Base-by-base conservation (phyloP, 495 filamentous ascomycete species). In the Aspergillus sparsus region DNA sequence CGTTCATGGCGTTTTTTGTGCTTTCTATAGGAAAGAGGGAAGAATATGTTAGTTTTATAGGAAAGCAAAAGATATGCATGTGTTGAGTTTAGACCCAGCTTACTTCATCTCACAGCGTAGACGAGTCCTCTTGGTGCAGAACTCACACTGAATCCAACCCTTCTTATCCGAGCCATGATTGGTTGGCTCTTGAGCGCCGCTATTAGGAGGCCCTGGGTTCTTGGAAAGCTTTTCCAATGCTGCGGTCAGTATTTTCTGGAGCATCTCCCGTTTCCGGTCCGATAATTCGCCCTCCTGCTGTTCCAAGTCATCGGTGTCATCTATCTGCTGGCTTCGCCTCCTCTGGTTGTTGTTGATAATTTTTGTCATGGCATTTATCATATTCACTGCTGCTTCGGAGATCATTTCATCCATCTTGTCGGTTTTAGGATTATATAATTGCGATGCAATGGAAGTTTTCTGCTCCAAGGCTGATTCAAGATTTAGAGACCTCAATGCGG, bases 1-100 rank as follows among this genome's bases (percentile, higher is more conserved):
- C 87, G 85, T 27, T 86, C 82, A 70, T 97, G 94, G 8, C 94
- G 87, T 66, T 92, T 95, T 71, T 85, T 78, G 69, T 97, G 93
- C 73, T 97, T 98, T 57, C 91, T 94, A 37, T 13, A 55, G 27
- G 35, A 11, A 34, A 39, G 31, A 7, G 63, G 70, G 57, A 74
- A 64, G 53, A 68, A 52, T 34, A 12, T 32, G 34, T 46, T 52
- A 18, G 9, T 27, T 27, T 27, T 3, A 27, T 27, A 27, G 12
- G 21, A 27, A 27, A 27, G 18, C 9, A 21, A 21, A 12, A 44
- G 6, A 4, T 42, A 10, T 36, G 4, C 6, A 42, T 10, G 32
- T n/a, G 49, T 10, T 35, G 31, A 50, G 12, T 49, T 33, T 32
- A 31, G 21, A 9, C 33, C 36, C 9, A 2, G 67, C 82, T 65